These are phyloP conservation scores for Acacia crassicarpa DNA, from an alignment of 306 rosid species.

Conservation along the genomic window DNA sequence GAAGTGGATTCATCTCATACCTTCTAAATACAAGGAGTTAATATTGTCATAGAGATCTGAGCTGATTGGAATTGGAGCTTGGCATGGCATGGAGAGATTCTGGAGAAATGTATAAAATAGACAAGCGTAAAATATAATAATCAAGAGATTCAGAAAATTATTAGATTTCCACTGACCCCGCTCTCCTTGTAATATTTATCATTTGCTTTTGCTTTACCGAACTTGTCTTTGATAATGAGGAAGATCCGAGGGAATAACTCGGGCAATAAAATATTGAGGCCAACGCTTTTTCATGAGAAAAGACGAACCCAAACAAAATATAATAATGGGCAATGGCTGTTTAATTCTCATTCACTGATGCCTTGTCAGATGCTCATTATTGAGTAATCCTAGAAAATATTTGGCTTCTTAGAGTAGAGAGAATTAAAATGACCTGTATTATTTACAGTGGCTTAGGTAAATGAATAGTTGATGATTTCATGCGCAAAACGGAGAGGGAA, in stretches of 20 bases:
- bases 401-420: background rate
- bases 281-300: background rate
- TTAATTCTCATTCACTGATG: constrained; percentile 43
- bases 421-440: background rate
- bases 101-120: background rate
- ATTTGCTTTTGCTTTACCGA: background rate
- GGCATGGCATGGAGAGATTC: background rate
- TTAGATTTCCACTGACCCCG: background rate
- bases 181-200: background rate
- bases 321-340: background rate
- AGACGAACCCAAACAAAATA: background rate
- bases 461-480: background rate
- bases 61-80: constrained; percentile 14
- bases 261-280: constrained; percentile 1
- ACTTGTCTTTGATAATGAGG: background rate
- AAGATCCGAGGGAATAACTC: background rate
- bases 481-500: background rate
- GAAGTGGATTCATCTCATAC: constrained; percentile 1
- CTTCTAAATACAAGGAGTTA: constrained; percentile 1
- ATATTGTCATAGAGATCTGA: constrained; percentile 31
- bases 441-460: too few species aligned
- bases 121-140: background rate
- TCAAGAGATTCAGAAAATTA: background rate
- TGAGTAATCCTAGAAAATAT: background rate
- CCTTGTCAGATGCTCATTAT: background rate